Evolutionary conservation across 1,139 yeast species (phyloP).

Genomic region (Pichia terricola): DNA sequence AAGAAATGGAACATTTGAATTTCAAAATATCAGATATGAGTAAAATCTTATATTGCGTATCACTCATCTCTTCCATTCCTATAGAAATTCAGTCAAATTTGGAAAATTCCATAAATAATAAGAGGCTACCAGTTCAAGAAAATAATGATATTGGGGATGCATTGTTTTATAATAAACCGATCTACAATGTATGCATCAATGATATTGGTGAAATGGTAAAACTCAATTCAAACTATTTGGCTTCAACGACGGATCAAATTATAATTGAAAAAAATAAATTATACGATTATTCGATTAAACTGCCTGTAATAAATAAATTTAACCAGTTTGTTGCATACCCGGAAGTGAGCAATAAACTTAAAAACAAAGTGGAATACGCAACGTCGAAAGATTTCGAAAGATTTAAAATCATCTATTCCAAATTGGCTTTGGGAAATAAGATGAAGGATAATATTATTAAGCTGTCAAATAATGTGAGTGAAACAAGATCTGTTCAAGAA

Average conservation of each 20-base stretch:
- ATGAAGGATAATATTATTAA: constrained; percentile 6
- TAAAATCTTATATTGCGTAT: constrained; percentile 38
- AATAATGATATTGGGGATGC: constrained; percentile 15
- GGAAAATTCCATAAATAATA: constrained; percentile 17
- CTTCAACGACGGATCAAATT: constrained; percentile 66
- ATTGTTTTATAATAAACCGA: constrained; percentile 34
- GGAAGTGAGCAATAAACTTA: constrained; percentile 8
- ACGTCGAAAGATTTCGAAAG: constrained; percentile 30
- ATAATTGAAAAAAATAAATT: constrained; percentile 44
- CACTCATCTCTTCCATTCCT: constrained; percentile 40
- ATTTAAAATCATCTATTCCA: constrained; percentile 25
- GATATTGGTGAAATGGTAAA: constrained; percentile 33
- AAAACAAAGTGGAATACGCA: constrained; percentile 22
- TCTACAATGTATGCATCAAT: constrained; percentile 57
- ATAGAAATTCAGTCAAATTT: constrained; percentile 24
- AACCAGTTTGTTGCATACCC: constrained; percentile 1
- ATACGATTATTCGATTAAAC: constrained; percentile 41
- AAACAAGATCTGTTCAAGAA: constrained; percentile 54
- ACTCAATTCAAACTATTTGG: constrained; percentile 36
- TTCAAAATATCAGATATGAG: constrained; percentile 31
- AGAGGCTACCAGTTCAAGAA: neutral
- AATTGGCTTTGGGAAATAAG: constrained; percentile 14
- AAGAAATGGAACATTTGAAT: constrained; percentile 18
- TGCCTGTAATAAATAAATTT: constrained; percentile 16
- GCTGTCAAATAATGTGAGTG: constrained; percentile 26